Evolutionary conservation across 1,284 basidiomycete genomes (phyloP).

Genomic region (Earliella scabrosa): DNA sequence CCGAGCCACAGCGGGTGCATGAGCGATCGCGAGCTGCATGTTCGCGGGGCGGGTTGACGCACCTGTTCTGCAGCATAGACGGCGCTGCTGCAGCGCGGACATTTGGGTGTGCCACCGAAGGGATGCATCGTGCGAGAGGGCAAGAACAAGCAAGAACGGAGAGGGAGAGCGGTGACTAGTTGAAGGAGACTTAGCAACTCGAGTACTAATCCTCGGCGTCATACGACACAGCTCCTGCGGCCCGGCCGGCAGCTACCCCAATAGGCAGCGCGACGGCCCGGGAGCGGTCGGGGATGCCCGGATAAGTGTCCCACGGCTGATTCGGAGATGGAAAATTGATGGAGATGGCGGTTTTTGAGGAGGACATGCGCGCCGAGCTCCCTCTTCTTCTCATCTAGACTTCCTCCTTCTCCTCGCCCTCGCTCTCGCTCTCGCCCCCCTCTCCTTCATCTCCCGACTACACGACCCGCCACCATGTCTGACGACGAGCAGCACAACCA

Average conservation of each 20-base stretch:
- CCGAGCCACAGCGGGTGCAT: conserved; percentile 13
- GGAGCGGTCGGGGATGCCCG: conserved; percentile 33
- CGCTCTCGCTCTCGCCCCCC: conserved; percentile 19
- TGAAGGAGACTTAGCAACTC: neutral
- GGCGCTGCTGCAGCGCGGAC: conserved; percentile 66
- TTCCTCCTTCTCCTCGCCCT: conserved; percentile 3
- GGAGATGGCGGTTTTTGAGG: conserved; percentile 23
- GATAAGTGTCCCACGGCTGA: conserved; percentile 28
- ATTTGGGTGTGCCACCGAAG: conserved; percentile 66
- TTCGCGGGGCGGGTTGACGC: conserved; percentile 23
- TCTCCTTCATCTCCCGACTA: conserved; percentile 16
- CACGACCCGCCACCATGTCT: conserved; percentile 63
- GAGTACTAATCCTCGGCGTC: conserved; percentile 2
- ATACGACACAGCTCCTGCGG: neutral
- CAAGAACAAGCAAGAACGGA: conserved; percentile 1
- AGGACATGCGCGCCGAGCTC: neutral
- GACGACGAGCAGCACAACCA: conserved; percentile 93
- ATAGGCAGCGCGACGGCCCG: conserved; percentile 6
- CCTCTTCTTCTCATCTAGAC: conserved; percentile 24
- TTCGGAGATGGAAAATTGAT: conserved; percentile 37
- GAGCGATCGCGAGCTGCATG: neutral
- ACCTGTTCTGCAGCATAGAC: conserved; percentile 87
- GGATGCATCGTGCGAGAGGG: conserved; percentile 54
- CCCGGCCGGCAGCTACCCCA: neutral
- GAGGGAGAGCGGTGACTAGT: neutral